Percentiles rank a stretch among this genome's conserved stretches.
These are phyloP conservation scores for Fistulifera solaris DNA, from an alignment of 108 stramenopile species.

Conservation along the genomic window DNA sequence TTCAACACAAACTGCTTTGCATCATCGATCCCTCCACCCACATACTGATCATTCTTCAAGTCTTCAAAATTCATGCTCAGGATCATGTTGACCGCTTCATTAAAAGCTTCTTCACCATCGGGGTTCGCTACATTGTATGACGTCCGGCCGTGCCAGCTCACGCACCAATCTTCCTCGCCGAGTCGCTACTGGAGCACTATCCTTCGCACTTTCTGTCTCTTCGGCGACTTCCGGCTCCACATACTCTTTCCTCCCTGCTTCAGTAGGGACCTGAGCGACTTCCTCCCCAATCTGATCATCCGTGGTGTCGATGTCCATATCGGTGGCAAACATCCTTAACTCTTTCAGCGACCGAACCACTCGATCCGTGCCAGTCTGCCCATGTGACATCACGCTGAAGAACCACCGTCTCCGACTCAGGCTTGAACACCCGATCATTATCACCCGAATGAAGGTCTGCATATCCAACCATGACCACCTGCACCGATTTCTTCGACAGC, in stretches of 20 bases:
- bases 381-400: not conserved
- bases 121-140: not conserved
- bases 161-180: not conserved
- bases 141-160: slow-evolving; percentile 1
- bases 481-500: not conserved
- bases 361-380: not conserved
- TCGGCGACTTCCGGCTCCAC: not conserved
- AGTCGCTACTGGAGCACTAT: not conserved
- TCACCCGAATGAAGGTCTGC: not conserved
- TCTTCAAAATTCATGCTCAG: too few relatives aligned
- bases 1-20: slow-evolving; percentile 4
- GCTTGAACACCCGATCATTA: not conserved
- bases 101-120: not conserved
- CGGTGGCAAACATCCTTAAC: too few relatives aligned
- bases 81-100: too few relatives aligned
- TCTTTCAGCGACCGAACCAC: too few relatives aligned
- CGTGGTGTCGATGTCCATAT: too few relatives aligned
- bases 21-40: too few relatives aligned
- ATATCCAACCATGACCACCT: not conserved
- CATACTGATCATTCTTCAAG: too few relatives aligned
- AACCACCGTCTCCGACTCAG: not conserved
- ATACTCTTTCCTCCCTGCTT: slow-evolving; percentile 3
- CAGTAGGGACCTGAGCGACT: not conserved
- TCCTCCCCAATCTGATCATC: too few relatives aligned
- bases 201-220: not conserved